Conservation (phyloP, 2,329 filamentous ascomycete species). For the Fusarium sp. region DNA sequence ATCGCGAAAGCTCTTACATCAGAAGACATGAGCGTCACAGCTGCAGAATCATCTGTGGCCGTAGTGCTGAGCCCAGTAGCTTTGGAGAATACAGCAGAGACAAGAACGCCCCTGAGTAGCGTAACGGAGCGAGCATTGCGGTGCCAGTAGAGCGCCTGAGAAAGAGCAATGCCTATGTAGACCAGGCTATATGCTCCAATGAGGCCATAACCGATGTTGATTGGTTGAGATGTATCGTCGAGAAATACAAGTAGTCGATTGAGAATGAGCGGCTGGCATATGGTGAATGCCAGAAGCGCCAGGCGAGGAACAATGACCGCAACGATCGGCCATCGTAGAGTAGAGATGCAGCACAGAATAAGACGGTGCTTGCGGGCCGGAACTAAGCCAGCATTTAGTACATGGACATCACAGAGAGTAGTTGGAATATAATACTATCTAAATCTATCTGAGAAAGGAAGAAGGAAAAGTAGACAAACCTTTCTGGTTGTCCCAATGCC, state of each 20-base stretch:
- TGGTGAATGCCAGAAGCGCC: constrained; percentile 51
- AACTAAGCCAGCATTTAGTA: constrained; percentile 37
- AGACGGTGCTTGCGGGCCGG: constrained; percentile 42
- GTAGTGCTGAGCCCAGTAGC: constrained; percentile 48
- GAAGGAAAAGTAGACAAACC: constrained; percentile 31
- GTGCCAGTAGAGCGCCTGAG: constrained; percentile 50
- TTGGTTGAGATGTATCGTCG: constrained; percentile 40
- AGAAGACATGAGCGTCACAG: constrained; percentile 57
- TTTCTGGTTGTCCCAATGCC: constrained; percentile 46
- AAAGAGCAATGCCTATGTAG: constrained; percentile 49
- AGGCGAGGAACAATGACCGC: constrained; percentile 50
- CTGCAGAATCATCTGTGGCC: constrained; percentile 49
- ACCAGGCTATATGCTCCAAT: constrained; percentile 51
- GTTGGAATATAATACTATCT: constrained; percentile 16
- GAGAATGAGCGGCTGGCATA: constrained; percentile 54
- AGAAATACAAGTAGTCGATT: constrained; percentile 51
- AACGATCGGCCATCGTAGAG: constrained; percentile 48
- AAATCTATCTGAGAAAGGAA: constrained; percentile 21
- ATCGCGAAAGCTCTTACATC: constrained; percentile 46
- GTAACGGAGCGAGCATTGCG: constrained; percentile 50
- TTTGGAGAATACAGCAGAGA: constrained; percentile 52
- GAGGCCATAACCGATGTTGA: constrained; percentile 49
- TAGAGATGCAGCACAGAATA: constrained; percentile 45
- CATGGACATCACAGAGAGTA: constrained; percentile 29
- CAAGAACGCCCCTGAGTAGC: constrained; percentile 49